Conservation (phyloP, 331 rosid species). For the Cydonia oblonga region DNA sequence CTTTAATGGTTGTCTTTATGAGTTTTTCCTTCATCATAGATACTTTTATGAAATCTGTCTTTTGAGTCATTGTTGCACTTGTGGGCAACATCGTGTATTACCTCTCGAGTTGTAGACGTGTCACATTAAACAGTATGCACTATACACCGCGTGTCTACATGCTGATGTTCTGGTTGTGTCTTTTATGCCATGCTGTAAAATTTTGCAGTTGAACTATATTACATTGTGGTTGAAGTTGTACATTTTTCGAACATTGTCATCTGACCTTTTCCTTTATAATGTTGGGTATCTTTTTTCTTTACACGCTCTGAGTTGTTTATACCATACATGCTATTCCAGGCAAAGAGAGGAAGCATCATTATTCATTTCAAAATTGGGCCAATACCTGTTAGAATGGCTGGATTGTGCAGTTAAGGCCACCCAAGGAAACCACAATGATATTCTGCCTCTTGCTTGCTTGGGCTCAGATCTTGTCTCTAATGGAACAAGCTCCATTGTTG, state of each 20-base stretch:
- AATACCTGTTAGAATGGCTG: slow-evolving; percentile 41
- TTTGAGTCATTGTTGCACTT: neutral
- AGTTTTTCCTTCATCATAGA: neutral
- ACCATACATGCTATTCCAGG: slow-evolving; percentile 31
- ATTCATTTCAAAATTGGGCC: slow-evolving; percentile 46
- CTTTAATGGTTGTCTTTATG: neutral
- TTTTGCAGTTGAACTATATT: neutral
- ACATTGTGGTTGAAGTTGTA: neutral
- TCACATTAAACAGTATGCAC: neutral
- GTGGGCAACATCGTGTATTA: neutral
- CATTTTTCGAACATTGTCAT: slow-evolving; percentile 1
- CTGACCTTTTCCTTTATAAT: slow-evolving; percentile 5
- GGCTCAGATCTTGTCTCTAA: slow-evolving; percentile 37
- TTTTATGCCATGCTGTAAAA: neutral
- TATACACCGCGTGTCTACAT: neutral
- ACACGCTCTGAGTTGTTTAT: neutral
- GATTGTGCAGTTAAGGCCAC: slow-evolving; percentile 37
- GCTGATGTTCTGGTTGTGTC: neutral
- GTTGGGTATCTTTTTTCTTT: neutral
- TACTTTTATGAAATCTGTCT: neutral
- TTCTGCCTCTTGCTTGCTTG: slow-evolving; percentile 29
- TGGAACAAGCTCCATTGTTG: slow-evolving; percentile 30
- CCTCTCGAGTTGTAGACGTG: neutral
- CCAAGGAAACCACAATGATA: slow-evolving; percentile 38
- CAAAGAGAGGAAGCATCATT: slow-evolving; percentile 34